These are phyloP conservation scores for Amanita rimosa DNA, from an alignment of 768 basidiomycete genomes.

Conservation along the genomic window DNA sequence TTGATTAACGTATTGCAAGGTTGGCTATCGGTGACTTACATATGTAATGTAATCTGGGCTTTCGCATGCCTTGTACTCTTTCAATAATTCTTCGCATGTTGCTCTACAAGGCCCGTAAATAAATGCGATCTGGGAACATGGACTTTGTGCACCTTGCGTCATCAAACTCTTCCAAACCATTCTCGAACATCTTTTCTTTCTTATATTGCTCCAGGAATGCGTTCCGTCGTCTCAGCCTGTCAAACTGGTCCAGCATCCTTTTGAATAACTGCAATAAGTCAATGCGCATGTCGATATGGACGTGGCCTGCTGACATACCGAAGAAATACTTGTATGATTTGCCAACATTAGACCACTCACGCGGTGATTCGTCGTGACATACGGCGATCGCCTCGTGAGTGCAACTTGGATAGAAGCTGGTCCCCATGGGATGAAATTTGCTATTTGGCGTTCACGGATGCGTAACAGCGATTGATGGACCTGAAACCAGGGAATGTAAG, in stretches of 20 bases:
- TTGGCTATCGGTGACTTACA: conserved; percentile 28
- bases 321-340: conserved; percentile 98
- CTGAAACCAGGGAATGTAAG: conserved; percentile 25
- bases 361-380: conserved; percentile 79
- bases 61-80: conserved; percentile 95
- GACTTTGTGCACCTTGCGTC: conserved; percentile 66
- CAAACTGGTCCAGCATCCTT: conserved; percentile 93
- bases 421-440: conserved; percentile 99
- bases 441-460: conserved; percentile 92
- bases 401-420: conserved; percentile 98
- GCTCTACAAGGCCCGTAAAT: conserved; percentile 33
- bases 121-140: not conserved
- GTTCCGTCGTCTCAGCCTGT: conserved; percentile 73
- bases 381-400: conserved; percentile 82
- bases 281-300: not conserved
- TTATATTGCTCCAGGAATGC: conserved; percentile 98
- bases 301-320: conserved; percentile 33
- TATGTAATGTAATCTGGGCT: conserved; percentile 90
- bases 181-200: conserved; percentile 91
- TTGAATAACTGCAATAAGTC: conserved; percentile 65
- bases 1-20: not conserved
- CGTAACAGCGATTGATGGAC: conserved; percentile 95
- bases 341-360: conserved; percentile 98
- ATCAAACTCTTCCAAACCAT: conserved; percentile 91
- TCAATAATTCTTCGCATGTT: conserved; percentile 76